Base-by-base conservation (phyloP, 2,329 filamentous ascomycete species). In the Xylariaceae sp. region DNA sequence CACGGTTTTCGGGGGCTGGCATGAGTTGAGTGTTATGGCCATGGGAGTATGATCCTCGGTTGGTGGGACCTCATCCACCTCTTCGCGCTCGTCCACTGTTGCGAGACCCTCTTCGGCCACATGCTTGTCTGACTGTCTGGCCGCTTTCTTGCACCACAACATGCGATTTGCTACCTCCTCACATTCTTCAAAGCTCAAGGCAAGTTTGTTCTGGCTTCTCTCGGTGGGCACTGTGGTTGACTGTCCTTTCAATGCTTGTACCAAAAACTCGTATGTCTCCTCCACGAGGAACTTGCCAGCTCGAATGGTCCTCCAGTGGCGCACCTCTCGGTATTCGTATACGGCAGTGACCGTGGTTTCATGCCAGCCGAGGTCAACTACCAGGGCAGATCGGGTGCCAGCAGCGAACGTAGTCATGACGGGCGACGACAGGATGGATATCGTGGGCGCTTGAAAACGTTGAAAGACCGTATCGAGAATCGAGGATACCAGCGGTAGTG, bases 341-440 rank as follows among this genome's bases (percentile, higher is more conserved):
- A 97, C 81, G 4, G 87, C 89, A 0, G 91, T 96, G 18, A 95
- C 84, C 0, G 88, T 82, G 0, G 92, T 96, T 73, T 97, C 94
- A 48, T 86, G 82, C 94, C 94, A 99, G 49, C 93, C 94, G 61
- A 99, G 81, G 69, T 99, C 92, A 44, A 99, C 80, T 0, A 97
- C 85, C 48, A 99, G 74, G 0, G 88, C 91, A n/a, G 90, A 90
- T 11, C 94, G 86, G 47, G 96, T 77, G 0, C 94, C 94, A 4
- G 92, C 92, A 6, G 88, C 88, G 2, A 92, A 83, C 5, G 88
- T 80, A 1, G 86, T 80, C 74, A 94, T 87, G 17, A 91, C 82
- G 0, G 93, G 85, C 0, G 85, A 83, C 1, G 92, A 90, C 69
- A 97, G 77, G 48, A 99, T 80, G 2, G 90, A 92, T 64, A 97